These are phyloP conservation scores for Porcisia deanei DNA, from an alignment of 208 protist species.

Conservation along the genomic window DNA sequence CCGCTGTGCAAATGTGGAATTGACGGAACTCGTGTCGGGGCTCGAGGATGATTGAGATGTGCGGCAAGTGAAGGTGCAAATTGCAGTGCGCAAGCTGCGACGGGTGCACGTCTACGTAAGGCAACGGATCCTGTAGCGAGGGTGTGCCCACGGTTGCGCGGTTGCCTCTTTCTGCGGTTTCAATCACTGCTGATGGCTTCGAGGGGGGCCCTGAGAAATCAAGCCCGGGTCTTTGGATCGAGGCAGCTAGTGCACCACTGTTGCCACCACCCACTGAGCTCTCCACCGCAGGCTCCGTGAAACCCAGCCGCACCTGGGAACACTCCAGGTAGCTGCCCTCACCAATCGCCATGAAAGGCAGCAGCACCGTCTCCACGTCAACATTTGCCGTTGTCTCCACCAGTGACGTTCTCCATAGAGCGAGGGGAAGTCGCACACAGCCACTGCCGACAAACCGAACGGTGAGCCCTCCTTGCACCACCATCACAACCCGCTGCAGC, in stretches of 20 bases:
- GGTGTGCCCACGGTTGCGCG: background rate
- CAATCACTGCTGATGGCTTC: background rate
- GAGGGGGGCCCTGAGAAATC: background rate
- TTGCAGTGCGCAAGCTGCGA: conserved; percentile 17
- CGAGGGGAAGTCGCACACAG: conserved; percentile 51
- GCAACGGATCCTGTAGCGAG: background rate
- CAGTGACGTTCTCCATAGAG: conserved; percentile 26
- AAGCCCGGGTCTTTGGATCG: background rate
- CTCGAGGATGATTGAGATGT: conserved; percentile 29
- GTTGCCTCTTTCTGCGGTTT: background rate
- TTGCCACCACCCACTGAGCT: background rate
- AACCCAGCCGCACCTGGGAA: conserved; percentile 48
- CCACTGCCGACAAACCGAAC: conserved; percentile 65
- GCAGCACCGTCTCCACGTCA: conserved; percentile 47
- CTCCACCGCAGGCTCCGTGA: conserved; percentile 22
- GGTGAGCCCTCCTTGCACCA: conserved; percentile 70
- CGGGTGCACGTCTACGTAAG: background rate
- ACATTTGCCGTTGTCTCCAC: conserved; percentile 29
- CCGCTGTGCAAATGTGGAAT: conserved; percentile 20
- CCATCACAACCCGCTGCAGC: conserved; percentile 45
- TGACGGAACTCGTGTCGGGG: conserved; percentile 22
- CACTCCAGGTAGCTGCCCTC: conserved; percentile 79
- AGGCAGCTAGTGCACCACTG: background rate
- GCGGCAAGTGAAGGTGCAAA: conserved; percentile 22
- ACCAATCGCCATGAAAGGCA: conserved; percentile 71